Base-by-base conservation (phyloP, 2,329 filamentous ascomycete genomes). In the Nigrograna mackinnonii region DNA sequence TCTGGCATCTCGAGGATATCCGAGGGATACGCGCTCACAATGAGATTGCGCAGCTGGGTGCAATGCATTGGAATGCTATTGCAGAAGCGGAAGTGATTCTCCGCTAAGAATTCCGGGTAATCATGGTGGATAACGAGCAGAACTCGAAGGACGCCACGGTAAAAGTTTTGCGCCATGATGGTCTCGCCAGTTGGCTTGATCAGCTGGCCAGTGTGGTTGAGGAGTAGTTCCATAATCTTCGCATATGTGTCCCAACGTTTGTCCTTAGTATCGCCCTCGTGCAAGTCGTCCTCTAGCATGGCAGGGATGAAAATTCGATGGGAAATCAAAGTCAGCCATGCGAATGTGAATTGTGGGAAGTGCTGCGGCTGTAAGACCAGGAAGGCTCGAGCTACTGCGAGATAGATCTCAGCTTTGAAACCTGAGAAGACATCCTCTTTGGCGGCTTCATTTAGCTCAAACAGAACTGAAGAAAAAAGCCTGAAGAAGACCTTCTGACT, bases 401-500 rank as follows among this genome's bases (percentile, higher is more conserved):
- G 70, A 53, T 90, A 78, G 56, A 95, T 82, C 21, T 86, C 82
- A n/a, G 75, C 75, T 49, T 82, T 80, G 54, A 89, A 85, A 16
- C 79, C 60, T 24, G 50, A 56, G 24, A 67, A 49, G 5, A 44
- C 41, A 69, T 41, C 53, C 13, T 68, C 63, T 38, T 68, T 84
- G 76, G 34, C 77, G 66, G 22, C 85, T 63, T 43, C 85, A 78
- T 47, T 84, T 42, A 92, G 79, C 55, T 94, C 86, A 66, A 87
- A 89, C 4, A 99, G 78, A 35, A 96, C 78, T 58, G 87, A 80
- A 0, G 90, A 92, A 62, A 96, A 87, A 31, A 99, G 78, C 34
- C 92, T 85, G 79, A 91, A 94, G 76, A 96, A 97, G 21, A 95
- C 85, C 48, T 89, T 85, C 61, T 92, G 87, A 58, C 90, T 92